Evolutionary conservation across 192 early-diverging fungal species (phyloP).

Genomic region (Coemansia sp.): DNA sequence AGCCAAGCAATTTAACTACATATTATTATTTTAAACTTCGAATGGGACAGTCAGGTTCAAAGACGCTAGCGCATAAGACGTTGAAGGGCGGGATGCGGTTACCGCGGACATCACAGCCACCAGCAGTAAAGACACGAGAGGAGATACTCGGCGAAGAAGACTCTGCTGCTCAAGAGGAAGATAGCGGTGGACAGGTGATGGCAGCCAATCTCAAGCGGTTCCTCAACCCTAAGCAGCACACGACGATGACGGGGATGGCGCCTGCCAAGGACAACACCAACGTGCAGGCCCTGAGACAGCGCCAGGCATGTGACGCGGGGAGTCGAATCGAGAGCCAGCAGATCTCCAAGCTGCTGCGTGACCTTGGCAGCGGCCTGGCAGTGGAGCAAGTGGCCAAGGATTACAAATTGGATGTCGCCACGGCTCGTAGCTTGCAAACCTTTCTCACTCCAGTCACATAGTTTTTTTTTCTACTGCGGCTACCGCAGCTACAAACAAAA

Average conservation of each 20-base stretch:
- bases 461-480: background rate
- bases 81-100: conserved; percentile 17
- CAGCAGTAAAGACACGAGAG: conserved; percentile 34
- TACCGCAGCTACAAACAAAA: background rate
- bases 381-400: conserved; percentile 14
- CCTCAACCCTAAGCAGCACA: conserved; percentile 38
- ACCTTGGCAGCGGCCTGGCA: background rate
- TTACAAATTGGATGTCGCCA: conserved; percentile 23
- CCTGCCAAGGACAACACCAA: conserved; percentile 38
- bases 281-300: conserved; percentile 30
- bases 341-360: conserved; percentile 9
- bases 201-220: conserved; percentile 44
- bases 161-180: background rate
- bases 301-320: conserved; percentile 15
- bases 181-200: conserved; percentile 13
- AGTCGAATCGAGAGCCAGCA: conserved; percentile 16
- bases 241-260: conserved; percentile 33
- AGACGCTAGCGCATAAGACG: conserved; percentile 6
- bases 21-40: background rate
- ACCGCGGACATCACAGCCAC: conserved; percentile 23
- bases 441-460: conserved; percentile 16
- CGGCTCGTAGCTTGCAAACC: conserved; percentile 5
- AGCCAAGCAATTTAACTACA: background rate
- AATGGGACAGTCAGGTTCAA: conserved; percentile 41
- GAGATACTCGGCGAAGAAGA: conserved; percentile 43